Percentiles rank a stretch among this genome's conserved stretches.
Evolutionary conservation across 345 rosid genomes (phyloP).

Genomic region (Brassica incana): DNA sequence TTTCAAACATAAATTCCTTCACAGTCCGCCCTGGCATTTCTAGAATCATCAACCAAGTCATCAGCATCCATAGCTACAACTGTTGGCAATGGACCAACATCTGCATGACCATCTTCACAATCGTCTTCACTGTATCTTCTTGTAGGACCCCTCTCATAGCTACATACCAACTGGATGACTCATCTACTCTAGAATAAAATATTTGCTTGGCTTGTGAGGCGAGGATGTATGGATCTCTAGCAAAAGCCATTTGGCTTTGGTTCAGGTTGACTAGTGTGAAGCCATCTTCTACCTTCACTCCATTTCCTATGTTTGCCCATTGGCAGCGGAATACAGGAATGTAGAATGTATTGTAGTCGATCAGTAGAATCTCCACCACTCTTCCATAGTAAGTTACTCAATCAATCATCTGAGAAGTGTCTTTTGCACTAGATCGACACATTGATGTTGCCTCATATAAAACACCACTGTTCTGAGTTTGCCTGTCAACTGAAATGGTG

Average conservation of each 20-base stretch:
- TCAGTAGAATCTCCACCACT: neutral
- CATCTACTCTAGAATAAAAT: neutral
- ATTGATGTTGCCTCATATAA: neutral
- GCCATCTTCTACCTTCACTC: neutral
- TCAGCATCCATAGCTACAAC: neutral
- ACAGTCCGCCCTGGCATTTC: neutral
- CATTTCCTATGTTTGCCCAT: neutral
- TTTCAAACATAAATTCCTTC: neutral
- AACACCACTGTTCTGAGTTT: neutral
- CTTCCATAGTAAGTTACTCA: neutral
- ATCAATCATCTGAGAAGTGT: neutral
- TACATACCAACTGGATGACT: neutral
- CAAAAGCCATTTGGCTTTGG: neutral
- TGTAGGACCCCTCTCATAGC: no score
- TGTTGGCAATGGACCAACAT: neutral
- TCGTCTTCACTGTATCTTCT: neutral
- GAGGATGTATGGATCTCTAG: neutral
- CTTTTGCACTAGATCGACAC: neutral
- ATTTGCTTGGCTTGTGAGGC: neutral
- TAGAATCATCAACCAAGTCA: neutral
- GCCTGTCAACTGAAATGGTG: neutral
- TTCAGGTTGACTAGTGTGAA: constrained; percentile 5
- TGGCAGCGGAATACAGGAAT: neutral
- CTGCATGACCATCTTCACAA: neutral
- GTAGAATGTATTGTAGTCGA: neutral